A percentile compares a stretch with the other conserved stretches of the same genome.
These are phyloP conservation scores for Diplodia seriata DNA, from an alignment of 2,329 filamentous ascomycete genomes.

Conservation along the genomic window DNA sequence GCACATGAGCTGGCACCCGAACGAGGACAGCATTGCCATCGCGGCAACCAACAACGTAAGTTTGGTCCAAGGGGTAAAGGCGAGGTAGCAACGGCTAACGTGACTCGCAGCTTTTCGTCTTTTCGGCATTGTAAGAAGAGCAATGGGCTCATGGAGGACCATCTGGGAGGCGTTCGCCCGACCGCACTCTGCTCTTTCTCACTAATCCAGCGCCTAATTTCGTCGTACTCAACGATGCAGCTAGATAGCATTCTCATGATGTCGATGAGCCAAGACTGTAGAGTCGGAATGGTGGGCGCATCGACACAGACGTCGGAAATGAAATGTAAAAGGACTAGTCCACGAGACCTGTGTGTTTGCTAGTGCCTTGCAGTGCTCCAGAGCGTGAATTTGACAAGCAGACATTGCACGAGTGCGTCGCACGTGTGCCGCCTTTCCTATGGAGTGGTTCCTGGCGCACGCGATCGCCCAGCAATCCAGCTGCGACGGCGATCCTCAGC, in stretches of 20 bases:
- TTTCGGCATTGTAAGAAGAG: slow-evolving; percentile 58
- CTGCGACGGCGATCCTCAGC: slow-evolving; percentile 31
- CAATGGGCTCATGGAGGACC: slow-evolving; percentile 27
- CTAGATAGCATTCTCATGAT: slow-evolving; percentile 34
- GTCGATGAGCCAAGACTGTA: slow-evolving; percentile 33
- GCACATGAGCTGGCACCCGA: slow-evolving; percentile 99
- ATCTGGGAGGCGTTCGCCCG: slow-evolving; percentile 34
- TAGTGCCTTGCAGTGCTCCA: neutral
- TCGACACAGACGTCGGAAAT: slow-evolving; percentile 32
- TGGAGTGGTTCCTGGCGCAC: slow-evolving; percentile 16
- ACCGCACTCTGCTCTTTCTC: slow-evolving; percentile 19
- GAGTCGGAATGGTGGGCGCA: slow-evolving; percentile 30
- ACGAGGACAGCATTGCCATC: slow-evolving; percentile 99
- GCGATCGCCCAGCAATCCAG: slow-evolving; percentile 27
- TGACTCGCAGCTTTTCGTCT: slow-evolving; percentile 60
- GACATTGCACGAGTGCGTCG: neutral
- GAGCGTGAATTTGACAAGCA: neutral
- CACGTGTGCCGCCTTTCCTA: slow-evolving; percentile 6
- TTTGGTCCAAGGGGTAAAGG: slow-evolving; percentile 36
- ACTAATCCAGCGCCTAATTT: slow-evolving; percentile 33
- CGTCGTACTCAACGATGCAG: slow-evolving; percentile 30
- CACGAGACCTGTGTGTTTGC: slow-evolving; percentile 9
- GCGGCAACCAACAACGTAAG: slow-evolving; percentile 99
- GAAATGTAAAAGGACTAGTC: slow-evolving; percentile 34
- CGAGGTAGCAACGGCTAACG: slow-evolving; percentile 20